Evolutionary conservation across 2,329 filamentous ascomycete genomes (phyloP), one percentile per base, ranked within the genome.

Genomic region (Diaporthe vaccinii): DNA sequence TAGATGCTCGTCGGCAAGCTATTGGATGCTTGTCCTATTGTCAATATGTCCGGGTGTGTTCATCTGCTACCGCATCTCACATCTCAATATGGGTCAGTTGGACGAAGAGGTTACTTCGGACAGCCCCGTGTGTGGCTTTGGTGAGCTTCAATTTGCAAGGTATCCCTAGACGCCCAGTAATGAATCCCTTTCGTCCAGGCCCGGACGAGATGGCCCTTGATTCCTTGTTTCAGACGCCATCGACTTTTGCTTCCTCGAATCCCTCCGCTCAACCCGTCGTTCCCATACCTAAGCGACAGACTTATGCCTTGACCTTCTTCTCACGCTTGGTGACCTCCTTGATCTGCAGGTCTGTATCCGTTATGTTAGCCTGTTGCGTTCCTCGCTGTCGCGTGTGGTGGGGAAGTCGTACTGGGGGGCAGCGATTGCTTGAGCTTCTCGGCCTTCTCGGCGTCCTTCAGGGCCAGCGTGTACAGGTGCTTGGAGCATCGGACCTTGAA

Each of bases 361-460:
- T 44, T 78, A 79, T 79, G 77, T 79, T 78, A 76, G 78, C 89
- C 85, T 89, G 4, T 41, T 57, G 73, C 22, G 17, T 31, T 17
- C 15, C 25, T 73, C 46, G 58, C 12, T 44, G 17, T 31, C 49
- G 71, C 28, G 31, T 57, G 58, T 65, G 58, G 25, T 44, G 59
- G 61, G 36, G 57, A 36, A 55, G 74, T 89, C 95, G 84, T 96
- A 99, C 97, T 94, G 83, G 97, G 97, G 84, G 97, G 97, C 80
- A 99, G 91, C 87, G 93, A 95, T 92, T 98, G 96, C 95, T 98
- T 98, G 82, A 99, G 93, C 94, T 99, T 99, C 91, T 98, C 97
- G 88, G 96, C 97, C 95, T 98, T 98, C 86, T 98, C 97, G 85
- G 92, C 92, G 90, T 99, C 97, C 93, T 98, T 98, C 84, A 99